Evolutionary conservation across 2,329 filamentous ascomycete species (phyloP).

Genomic region (Colletotrichum brevisporum): DNA sequence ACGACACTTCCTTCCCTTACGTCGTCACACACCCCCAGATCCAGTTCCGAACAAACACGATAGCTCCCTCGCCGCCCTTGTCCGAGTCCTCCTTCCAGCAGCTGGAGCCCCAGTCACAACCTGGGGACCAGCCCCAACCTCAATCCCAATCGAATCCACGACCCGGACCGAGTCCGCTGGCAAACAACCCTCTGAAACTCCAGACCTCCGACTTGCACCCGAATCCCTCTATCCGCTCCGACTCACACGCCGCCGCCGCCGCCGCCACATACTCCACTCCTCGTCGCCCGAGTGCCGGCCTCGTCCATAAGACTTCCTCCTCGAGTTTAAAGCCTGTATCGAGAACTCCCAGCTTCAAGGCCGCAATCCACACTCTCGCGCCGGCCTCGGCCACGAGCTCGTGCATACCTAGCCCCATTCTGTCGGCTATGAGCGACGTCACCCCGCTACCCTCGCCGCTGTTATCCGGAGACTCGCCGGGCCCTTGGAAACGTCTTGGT

Average conservation of each 20-base stretch:
- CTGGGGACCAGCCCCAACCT: constrained; percentile 7
- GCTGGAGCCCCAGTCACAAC: constrained; percentile 21
- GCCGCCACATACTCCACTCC: constrained; percentile 50
- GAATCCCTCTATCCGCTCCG: constrained; percentile 46
- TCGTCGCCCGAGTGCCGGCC: constrained; percentile 41
- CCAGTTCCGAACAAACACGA: constrained; percentile 56
- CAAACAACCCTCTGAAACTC: constrained; percentile 52
- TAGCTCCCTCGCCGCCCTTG: constrained; percentile 54
- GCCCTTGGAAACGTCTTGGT: constrained; percentile 73
- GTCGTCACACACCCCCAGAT: constrained; percentile 44
- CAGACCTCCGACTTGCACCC: constrained; percentile 52
- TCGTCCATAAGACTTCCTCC: constrained; percentile 58
- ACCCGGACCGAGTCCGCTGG: constrained; percentile 33
- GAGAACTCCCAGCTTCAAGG: constrained; percentile 73
- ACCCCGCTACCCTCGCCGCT: constrained; percentile 85
- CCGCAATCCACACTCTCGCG: constrained; percentile 65
- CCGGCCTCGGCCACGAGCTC: constrained; percentile 73
- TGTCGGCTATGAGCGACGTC: constrained; percentile 82
- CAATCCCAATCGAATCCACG: constrained; percentile 20
- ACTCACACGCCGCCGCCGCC: constrained; percentile 48
- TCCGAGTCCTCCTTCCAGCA: constrained; percentile 43
- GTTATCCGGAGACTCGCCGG: constrained; percentile 74
- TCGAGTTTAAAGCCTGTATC: constrained; percentile 67
- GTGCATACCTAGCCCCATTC: constrained; percentile 78
- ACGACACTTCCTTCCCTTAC: constrained; percentile 41